Conservation (phyloP, 192 early-diverging fungal species). For the Coemansia sp. region DNA sequence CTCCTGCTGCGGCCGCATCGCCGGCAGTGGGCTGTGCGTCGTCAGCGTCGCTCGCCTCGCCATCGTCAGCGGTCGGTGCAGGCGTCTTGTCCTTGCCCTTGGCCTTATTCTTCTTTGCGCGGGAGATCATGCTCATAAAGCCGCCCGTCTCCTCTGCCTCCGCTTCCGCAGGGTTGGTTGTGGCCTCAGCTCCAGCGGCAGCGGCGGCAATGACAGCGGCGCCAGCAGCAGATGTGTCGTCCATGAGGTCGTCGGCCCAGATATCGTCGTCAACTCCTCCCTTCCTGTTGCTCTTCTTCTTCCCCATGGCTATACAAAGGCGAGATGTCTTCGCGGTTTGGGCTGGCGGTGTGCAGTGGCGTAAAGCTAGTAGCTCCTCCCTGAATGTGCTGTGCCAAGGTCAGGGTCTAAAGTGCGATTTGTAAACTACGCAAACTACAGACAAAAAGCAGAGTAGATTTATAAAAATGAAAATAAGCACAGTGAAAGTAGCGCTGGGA, state of each 20-base stretch:
- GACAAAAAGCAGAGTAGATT: background rate
- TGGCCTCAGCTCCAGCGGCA: slow-evolving; percentile 5
- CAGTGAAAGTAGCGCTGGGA: background rate
- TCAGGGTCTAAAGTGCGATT: background rate
- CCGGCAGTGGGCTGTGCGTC: slow-evolving; percentile 12
- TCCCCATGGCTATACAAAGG: slow-evolving; percentile 12
- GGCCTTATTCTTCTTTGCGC: slow-evolving; percentile 31
- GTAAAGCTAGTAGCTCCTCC: background rate
- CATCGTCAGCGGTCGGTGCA: background rate
- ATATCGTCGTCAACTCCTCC: slow-evolving; percentile 24
- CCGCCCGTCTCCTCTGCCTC: slow-evolving; percentile 1
- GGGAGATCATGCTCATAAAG: slow-evolving; percentile 27
- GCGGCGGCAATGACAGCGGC: slow-evolving; percentile 2
- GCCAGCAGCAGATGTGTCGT: slow-evolving; percentile 14
- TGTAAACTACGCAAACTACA: background rate
- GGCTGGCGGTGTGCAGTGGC: background rate
- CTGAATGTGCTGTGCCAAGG: no score
- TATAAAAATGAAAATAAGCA: background rate
- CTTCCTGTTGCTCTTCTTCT: slow-evolving; percentile 34
- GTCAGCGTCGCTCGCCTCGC: background rate
- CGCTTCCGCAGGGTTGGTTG: slow-evolving; percentile 34
- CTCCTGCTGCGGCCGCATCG: slow-evolving; percentile 25
- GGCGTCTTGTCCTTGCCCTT: slow-evolving; percentile 13
- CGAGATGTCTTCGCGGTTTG: background rate
- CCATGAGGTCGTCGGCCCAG: slow-evolving; percentile 30